phyloP scores from a whole-genome alignment of 1,284 basidiomycete species.

The Trametes sp. region DNA sequence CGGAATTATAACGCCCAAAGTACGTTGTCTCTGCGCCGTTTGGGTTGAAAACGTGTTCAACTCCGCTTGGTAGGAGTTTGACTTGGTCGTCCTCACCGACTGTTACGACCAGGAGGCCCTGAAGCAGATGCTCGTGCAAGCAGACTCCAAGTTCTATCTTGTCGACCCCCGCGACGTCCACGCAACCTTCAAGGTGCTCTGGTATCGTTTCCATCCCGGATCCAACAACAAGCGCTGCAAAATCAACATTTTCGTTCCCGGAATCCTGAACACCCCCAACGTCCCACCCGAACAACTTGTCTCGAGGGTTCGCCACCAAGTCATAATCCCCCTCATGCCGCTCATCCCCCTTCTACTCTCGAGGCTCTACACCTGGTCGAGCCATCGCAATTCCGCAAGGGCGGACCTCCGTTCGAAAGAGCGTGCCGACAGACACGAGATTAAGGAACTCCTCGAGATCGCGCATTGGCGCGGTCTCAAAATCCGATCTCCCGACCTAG shows the following conservation, averaged over 20 bases:
- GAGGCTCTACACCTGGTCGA: conserved; percentile 58
- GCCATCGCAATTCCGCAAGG: conserved; percentile 48
- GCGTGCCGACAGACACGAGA: conserved; percentile 49
- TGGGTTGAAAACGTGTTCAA: neutral
- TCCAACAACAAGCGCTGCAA: conserved; percentile 45
- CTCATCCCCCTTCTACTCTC: conserved; percentile 52
- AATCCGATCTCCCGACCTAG: neutral
- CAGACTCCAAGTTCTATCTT: conserved; percentile 49
- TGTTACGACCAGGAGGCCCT: conserved; percentile 44
- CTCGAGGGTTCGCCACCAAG: conserved; percentile 26
- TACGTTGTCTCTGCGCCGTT: no score
- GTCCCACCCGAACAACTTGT: conserved; percentile 43
- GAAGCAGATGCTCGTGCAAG: conserved; percentile 47
- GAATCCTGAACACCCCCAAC: conserved; percentile 50
- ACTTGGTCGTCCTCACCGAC: conserved; percentile 5
- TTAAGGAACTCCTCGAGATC: conserved; percentile 48
- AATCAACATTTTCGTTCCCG: conserved; percentile 58
- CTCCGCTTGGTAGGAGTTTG: neutral
- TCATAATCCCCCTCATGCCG: conserved; percentile 53
- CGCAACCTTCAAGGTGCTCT: conserved; percentile 55
- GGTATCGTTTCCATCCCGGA: conserved; percentile 44
- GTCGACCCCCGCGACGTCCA: conserved; percentile 45
- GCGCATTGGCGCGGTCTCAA: conserved; percentile 27
- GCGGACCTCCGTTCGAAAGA: conserved; percentile 46
- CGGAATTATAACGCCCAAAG: conserved; percentile 22